Base-by-base conservation (phyloP, 306 rosid species). In the Abrus precatorius region DNA sequence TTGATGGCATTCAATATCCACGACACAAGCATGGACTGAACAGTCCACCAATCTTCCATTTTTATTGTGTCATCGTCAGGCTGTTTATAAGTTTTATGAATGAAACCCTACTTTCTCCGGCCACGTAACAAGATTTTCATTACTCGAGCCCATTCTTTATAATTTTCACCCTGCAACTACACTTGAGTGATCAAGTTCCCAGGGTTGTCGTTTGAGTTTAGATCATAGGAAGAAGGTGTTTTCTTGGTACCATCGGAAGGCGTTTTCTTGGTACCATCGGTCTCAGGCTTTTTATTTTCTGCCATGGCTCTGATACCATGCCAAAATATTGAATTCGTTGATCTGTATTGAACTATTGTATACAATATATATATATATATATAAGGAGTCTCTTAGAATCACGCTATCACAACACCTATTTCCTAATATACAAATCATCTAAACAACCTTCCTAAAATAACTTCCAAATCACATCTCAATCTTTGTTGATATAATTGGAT, bases 71-170 rank as follows among this genome's bases (percentile, higher is more conserved):
- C 52, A 1, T 47, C 12, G 11, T 7, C 12, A 3, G 12, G 52
- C 3, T 47, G 12, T 47, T 47, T 1, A 47, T 47, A 3, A 2
- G 12, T 47, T 47, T 12, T 12, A 47, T 47, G 2, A 1, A 47
- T 47, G 12, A 47, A 47, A 2, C 52, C 12, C 52, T 13, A 47
- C 12, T 47, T 47, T 9, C 52, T 47, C 12, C 12, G 85, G 20
- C 0, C 20, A 86, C 90, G 74, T 91, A 87, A 49, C 95, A 94
- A 75, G 86, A 47, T 9, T 3, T 47, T 47, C 2, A 47, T 9
- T 0, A 13, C 13, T 47, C 12, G 11, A 9, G 12, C 52, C 12
- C 20, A 36, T 1, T 36, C 40, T 36, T 36, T 1, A 36, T 36
- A 36, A 4, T 36, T 36, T 36, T 36, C 40, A 2, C 4, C 40